Evolutionary conservation across 352 stramenopile genomes (phyloP).

Genomic region (Globisporangium polare): DNA sequence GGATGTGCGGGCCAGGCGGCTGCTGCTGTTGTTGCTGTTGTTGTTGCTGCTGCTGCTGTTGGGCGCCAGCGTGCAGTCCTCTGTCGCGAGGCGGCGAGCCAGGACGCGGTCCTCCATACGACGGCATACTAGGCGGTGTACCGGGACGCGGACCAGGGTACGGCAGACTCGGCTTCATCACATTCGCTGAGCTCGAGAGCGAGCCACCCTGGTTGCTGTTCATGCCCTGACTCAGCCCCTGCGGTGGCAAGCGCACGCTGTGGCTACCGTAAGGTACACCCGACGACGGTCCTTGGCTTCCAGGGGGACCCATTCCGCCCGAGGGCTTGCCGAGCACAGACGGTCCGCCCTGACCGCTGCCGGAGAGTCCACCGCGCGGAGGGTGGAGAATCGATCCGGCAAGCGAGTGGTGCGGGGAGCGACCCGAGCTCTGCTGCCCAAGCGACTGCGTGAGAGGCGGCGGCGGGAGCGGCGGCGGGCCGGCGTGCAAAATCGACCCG

Average conservation of each 20-base stretch:
- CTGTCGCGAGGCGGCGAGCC: slow-evolving; percentile 38
- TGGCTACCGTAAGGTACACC: slow-evolving; percentile 30
- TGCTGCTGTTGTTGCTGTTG: slow-evolving; percentile 23
- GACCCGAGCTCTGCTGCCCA: slow-evolving; percentile 35
- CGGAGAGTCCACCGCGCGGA: slow-evolving; percentile 37
- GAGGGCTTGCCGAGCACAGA: slow-evolving; percentile 57
- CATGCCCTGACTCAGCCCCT: slow-evolving; percentile 45
- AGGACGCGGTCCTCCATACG: background rate
- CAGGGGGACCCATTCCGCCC: slow-evolving; percentile 14
- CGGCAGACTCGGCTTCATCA: slow-evolving; percentile 29
- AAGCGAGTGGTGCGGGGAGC: slow-evolving; percentile 65
- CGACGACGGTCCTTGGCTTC: slow-evolving; percentile 22
- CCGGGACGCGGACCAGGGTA: slow-evolving; percentile 26
- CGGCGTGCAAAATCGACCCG: slow-evolving; percentile 49
- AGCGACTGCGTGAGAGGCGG: slow-evolving; percentile 57
- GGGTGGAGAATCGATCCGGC: slow-evolving; percentile 68
- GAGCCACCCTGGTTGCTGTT: slow-evolving; percentile 15
- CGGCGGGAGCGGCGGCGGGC: slow-evolving; percentile 54
- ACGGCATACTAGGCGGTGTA: background rate
- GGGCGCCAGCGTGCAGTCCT: slow-evolving; percentile 2
- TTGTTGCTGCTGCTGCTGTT: slow-evolving; percentile 35
- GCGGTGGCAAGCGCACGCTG: slow-evolving; percentile 50
- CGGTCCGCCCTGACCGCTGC: slow-evolving; percentile 25
- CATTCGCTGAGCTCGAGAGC: slow-evolving; percentile 10
- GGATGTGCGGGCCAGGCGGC: slow-evolving; percentile 21